Evolutionary conservation across 2,329 filamentous ascomycete genomes (phyloP), one percentile per base, ranked within the genome.

Genomic region (Calonectria pseudoreteaudii): DNA sequence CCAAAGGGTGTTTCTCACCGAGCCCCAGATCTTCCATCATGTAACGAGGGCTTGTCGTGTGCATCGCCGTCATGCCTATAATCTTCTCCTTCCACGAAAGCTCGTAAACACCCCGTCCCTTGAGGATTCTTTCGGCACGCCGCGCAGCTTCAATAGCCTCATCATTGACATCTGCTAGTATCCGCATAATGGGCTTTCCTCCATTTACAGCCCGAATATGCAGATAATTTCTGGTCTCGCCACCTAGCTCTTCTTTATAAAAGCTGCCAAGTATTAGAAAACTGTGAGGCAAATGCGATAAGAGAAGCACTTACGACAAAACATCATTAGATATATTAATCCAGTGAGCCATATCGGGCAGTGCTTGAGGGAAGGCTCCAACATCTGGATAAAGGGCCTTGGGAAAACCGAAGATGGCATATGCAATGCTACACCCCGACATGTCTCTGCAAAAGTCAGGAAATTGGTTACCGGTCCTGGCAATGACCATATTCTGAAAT

Each of bases 41-140:
- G 60, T 70, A 70, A 31, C 68, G 47, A 28, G 68, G 58, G 36
- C 65, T 70, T n/a, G 68, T 70, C 44, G 68, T 70, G 58, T 70
- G 68, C 68, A 70, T 70, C 11, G 68, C 56, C 34, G 56, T 65
- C 47, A 66, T 66, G 10, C 68, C 68, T 38, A 26, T 34, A 36
- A 70, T 26, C 31, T 58, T 65, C 28, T 70, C 68, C 23, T 44
- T 44, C 68, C 68, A 70, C 20, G 68, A 53, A 16, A 38, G 47
- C 31, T 65, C 47, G 58, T 70, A 70, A 26, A 70, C 56, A 23
- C 58, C 68, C 49, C 60, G 31, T 20, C 58, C 68, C 36, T 66
- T 66, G 8, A 70, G 68, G 34, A 70, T 70, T 34, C 18, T 18
- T 47, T 70, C 60, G 56, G 65, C 60, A 13, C 68, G 49, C 41